phyloP scores from a whole-genome alignment of 1,284 basidiomycete genomes.

The Cutaneotrichosporon dermatis region DNA sequence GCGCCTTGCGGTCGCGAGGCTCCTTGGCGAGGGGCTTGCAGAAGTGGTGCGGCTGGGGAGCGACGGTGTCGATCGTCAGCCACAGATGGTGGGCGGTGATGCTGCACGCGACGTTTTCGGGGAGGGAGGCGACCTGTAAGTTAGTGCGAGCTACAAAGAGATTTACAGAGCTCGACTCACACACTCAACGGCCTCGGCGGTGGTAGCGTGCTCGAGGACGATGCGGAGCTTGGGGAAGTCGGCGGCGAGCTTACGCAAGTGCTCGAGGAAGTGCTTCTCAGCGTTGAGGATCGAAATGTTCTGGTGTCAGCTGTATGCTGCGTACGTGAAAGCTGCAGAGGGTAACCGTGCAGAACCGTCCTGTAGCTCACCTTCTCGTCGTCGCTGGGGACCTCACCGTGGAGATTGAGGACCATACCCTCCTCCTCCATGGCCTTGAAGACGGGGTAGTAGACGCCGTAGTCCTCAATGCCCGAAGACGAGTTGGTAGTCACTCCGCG shows the following conservation, averaged over 20 bases:
- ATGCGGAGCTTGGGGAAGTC: constrained; percentile 91
- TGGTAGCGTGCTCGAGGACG: constrained; percentile 98
- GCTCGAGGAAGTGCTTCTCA: constrained; percentile 83
- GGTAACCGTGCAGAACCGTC: no score
- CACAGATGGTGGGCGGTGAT: constrained; percentile 97
- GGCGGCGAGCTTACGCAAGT: constrained; percentile 75
- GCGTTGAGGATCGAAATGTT: constrained; percentile 93
- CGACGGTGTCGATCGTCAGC: constrained; percentile 95
- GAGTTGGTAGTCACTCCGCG: constrained; percentile 97
- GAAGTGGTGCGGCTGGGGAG: constrained; percentile 91
- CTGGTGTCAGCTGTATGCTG: constrained; percentile 46
- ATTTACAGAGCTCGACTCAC: constrained; percentile 48
- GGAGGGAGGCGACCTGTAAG: constrained; percentile 63
- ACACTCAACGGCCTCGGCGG: constrained; percentile 85
- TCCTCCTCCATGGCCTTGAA: constrained; percentile 93
- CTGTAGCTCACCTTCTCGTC: constrained; percentile 59
- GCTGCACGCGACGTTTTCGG: constrained; percentile 86
- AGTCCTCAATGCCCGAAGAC: constrained; percentile 93
- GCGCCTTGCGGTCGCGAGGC: constrained; percentile 81
- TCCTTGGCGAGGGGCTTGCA: constrained; percentile 99
- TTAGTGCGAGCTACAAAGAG: not conserved
- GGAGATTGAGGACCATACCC: constrained; percentile 91
- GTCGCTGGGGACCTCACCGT: constrained; percentile 96
- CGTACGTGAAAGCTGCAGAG: no score
- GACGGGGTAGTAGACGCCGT: constrained; percentile 88